Base-by-base conservation (phyloP, 768 basidiomycete species). In the Daedalea quercina region DNA sequence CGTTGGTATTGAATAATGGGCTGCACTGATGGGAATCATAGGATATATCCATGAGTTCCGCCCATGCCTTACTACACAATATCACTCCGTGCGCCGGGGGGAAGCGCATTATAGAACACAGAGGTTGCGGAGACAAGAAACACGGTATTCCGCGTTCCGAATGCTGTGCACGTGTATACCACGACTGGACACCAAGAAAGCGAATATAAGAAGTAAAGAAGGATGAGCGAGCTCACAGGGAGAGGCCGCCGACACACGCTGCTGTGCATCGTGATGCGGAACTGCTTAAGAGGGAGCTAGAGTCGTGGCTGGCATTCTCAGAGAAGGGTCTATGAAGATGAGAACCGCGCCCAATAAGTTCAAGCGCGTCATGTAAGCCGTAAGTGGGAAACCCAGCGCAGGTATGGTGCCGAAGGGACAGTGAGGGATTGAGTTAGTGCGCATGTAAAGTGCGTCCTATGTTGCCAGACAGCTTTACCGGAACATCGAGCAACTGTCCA, bases 261-360 rank as follows among this genome's bases (percentile, higher is more conserved):
- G 13, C 13, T 26, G 50, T n/a, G 37, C 50, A 26, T 43, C 50
- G 6, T 51, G 50, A 43, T 51, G 50, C 50, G 41, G 35, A 35
- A 37, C 9, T 37, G 17, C 48, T 40, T 28, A 7, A 25, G 35
- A 19, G 25, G 15, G 25, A 31, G 40, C 22, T 12, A 51, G 9
- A 22, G 13, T 33, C 19, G 46, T 20, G 31, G n/a, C 13, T 13
- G 46, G 28, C 25, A 15, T 47, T 40, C 37, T 35, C 13, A 15
- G 37, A 15, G 37, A 40, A 40, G 37, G 17, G 20, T 33, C n/a
- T 3, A 28, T 13, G 23, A 9, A 45, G 19, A 20, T 28, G 46
- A 33, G 46, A 33, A 47, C 17, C 15, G n/a, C 46, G 13, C 22
- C 44, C 8, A 45, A 45, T 45, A 33, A 33, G 46, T 31, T 20